Conservation (phyloP, 805 yeast species). For the Komagataella pastoris region DNA sequence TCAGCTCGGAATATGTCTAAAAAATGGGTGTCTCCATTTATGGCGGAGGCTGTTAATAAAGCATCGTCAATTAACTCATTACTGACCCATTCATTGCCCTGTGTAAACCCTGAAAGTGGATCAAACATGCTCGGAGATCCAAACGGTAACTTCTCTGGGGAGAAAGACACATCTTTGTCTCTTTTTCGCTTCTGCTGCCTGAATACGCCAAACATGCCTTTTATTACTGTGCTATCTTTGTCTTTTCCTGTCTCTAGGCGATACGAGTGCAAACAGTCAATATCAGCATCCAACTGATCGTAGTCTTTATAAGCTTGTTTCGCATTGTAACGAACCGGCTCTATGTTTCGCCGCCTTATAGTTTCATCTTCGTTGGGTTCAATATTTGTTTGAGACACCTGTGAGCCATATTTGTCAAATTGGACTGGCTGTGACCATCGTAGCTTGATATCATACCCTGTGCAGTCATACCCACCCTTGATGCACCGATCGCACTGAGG, state of each 20-base stretch:
- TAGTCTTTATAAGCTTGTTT: conserved; percentile 49
- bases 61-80: conserved; percentile 64
- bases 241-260: conserved; percentile 7
- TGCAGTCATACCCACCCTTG: conserved; percentile 55
- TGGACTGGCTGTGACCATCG: conserved; percentile 58
- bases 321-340: conserved; percentile 59
- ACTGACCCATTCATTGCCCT: conserved; percentile 56
- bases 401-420: conserved; percentile 33
- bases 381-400: conserved; percentile 12
- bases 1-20: conserved; percentile 29
- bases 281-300: conserved; percentile 70
- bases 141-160: not conserved
- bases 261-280: conserved; percentile 38
- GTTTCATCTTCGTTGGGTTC: conserved; percentile 29
- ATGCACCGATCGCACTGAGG: conserved; percentile 67
- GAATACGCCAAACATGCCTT: conserved; percentile 82
- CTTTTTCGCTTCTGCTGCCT: conserved; percentile 13
- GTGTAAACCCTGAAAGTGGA: conserved; percentile 9
- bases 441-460: conserved; percentile 72
- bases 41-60: conserved; percentile 58
- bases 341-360: conserved; percentile 59
- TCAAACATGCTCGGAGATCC: not conserved
- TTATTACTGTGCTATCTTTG: conserved; percentile 25
- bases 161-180: conserved; percentile 8
- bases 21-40: conserved; percentile 45